Evolutionary conservation across 805 yeast genomes (phyloP).

Genomic region (Saccharomycopsis selenospora): DNA sequence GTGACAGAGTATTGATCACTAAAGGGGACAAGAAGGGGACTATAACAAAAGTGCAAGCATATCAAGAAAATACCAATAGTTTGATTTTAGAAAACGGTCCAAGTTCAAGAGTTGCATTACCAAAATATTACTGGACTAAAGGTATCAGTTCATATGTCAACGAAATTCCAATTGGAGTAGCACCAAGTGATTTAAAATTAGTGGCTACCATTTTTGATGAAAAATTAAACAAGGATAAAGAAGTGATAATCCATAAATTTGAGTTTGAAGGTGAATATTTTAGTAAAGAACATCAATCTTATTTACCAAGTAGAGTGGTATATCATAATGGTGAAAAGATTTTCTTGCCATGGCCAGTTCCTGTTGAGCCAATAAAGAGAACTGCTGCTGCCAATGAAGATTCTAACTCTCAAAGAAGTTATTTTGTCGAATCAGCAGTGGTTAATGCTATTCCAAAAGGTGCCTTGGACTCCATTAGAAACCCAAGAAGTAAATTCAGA

Average conservation of each 20-base stretch:
- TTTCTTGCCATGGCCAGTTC: conserved; percentile 86
- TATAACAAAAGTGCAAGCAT: conserved; percentile 57
- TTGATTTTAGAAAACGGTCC: conserved; percentile 64
- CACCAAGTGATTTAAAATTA: conserved; percentile 55
- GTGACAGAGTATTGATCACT: conserved; percentile 69
- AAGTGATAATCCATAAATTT: conserved; percentile 74
- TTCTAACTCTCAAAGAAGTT: conserved; percentile 61
- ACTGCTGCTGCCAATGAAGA: conserved; percentile 36
- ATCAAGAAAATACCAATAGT: conserved; percentile 54
- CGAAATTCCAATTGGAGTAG: conserved; percentile 59
- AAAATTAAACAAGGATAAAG: conserved; percentile 47
- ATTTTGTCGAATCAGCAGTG: conserved; percentile 59
- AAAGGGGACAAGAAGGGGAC: conserved; percentile 71
- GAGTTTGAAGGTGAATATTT: conserved; percentile 62
- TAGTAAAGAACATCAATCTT: conserved; percentile 63
- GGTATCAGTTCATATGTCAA: conserved; percentile 67
- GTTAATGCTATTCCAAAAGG: conserved; percentile 62
- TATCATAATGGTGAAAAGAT: conserved; percentile 53
- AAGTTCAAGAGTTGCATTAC: conserved; percentile 54
- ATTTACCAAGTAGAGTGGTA: conserved; percentile 74
- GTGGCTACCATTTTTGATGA: conserved; percentile 73
- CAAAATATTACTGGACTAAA: conserved; percentile 64
- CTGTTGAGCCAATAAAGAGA: conserved; percentile 30
- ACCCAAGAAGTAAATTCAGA: conserved; percentile 63
- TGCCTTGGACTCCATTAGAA: conserved; percentile 63